These are phyloP conservation scores for Pseudocercospora crystallina DNA, from an alignment of 2,329 filamentous ascomycete species.

Conservation along the genomic window DNA sequence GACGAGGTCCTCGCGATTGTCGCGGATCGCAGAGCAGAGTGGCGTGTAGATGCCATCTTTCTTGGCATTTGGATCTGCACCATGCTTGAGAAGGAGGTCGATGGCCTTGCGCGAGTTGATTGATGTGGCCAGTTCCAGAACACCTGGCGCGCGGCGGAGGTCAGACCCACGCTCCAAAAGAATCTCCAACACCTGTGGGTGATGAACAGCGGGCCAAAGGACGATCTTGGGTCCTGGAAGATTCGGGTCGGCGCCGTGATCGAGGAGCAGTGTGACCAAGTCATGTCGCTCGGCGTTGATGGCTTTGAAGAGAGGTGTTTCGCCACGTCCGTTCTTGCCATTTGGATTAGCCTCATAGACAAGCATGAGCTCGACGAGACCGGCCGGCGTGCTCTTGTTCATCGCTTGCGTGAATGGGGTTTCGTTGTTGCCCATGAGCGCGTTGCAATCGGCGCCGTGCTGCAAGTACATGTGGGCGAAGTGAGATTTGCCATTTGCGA, in stretches of 20 bases:
- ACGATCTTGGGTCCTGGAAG: constrained; percentile 55
- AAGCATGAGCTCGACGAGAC: constrained; percentile 60
- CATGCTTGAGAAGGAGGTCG: constrained; percentile 60
- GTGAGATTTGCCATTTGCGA: constrained; percentile 53
- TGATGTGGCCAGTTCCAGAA: constrained; percentile 64
- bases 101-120: constrained; percentile 63
- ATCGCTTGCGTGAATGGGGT: constrained; percentile 62
- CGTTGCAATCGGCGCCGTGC: constrained; percentile 59
- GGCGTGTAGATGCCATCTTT: constrained; percentile 67
- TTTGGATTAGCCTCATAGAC: constrained; percentile 61
- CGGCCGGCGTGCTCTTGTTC: constrained; percentile 56
- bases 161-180: constrained; percentile 57
- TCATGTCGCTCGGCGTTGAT: constrained; percentile 59
- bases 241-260: constrained; percentile 66
- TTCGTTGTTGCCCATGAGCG: constrained; percentile 56
- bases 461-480: constrained; percentile 61
- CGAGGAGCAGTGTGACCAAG: constrained; percentile 54
- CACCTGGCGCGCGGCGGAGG: constrained; percentile 62
- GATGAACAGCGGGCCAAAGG: constrained; percentile 65
- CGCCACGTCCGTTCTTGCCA: constrained; percentile 60
- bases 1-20: constrained; percentile 63
- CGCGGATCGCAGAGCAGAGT: constrained; percentile 66
- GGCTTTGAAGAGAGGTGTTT: constrained; percentile 63
- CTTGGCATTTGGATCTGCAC: constrained; percentile 61
- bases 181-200: constrained; percentile 58